A percentile compares a stretch with the other conserved stretches of the same genome.
Evolutionary conservation across 352 stramenopile species (phyloP).

Genomic region (Phytophthora foliorum): DNA sequence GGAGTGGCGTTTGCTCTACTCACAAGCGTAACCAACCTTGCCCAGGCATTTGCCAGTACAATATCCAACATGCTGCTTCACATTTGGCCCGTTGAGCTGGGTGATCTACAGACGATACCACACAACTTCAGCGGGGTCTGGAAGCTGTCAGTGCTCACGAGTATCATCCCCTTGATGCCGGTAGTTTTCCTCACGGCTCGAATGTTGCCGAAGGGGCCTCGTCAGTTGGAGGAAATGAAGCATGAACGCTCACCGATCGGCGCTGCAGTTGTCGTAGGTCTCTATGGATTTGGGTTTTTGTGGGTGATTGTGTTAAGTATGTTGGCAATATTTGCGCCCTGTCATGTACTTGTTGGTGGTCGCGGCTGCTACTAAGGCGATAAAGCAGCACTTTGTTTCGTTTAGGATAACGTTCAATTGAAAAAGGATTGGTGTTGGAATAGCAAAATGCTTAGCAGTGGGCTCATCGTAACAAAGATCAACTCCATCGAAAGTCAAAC

Average conservation of each 20-base stretch:
- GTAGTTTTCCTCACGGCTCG: slow-evolving; percentile 61
- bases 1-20: slow-evolving; percentile 82
- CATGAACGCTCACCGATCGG: slow-evolving; percentile 55
- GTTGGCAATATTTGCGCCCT: slow-evolving; percentile 71
- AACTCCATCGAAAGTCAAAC: neutral
- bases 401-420: neutral
- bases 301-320: slow-evolving; percentile 76
- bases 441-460: no score
- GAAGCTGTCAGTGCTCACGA: slow-evolving; percentile 82
- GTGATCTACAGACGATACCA: slow-evolving; percentile 52
- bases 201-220: slow-evolving; percentile 60
- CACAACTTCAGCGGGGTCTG: slow-evolving; percentile 75
- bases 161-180: slow-evolving; percentile 51
- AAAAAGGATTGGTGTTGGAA: neutral
- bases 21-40: slow-evolving; percentile 80
- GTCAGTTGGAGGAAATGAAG: slow-evolving; percentile 62
- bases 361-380: slow-evolving; percentile 59
- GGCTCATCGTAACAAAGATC: neutral
- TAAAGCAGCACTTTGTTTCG: neutral
- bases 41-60: slow-evolving; percentile 74
- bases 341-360: slow-evolving; percentile 71
- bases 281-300: slow-evolving; percentile 70
- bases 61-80: slow-evolving; percentile 82
- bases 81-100: slow-evolving; percentile 78
- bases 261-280: slow-evolving; percentile 39